Evolutionary conservation across 140 eudicot species (phyloP).

Genomic region (Bidens hawaiensis): DNA sequence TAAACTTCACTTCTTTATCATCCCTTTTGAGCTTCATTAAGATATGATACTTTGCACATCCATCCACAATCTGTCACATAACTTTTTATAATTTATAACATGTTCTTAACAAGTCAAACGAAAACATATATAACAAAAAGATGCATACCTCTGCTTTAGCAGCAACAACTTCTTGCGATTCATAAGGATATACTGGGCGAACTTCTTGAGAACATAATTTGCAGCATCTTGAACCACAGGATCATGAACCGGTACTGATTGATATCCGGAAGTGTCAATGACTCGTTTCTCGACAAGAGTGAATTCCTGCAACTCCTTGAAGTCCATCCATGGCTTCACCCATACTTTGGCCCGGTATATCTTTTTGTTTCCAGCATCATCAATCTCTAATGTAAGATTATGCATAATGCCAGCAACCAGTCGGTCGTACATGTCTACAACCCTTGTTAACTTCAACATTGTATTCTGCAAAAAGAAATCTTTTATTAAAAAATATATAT

Average conservation of each 20-base stretch:
- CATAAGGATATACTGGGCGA: conserved; percentile 73
- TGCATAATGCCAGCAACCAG: conserved; percentile 67
- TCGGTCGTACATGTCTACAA: conserved; percentile 62
- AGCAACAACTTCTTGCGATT: conserved; percentile 55
- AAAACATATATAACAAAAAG: not conserved
- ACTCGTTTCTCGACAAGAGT: conserved; percentile 46
- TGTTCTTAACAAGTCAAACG: not conserved
- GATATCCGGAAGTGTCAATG: conserved; percentile 36
- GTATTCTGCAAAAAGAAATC: conserved; percentile 40
- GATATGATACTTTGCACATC: conserved; percentile 59
- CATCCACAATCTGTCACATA: conserved; percentile 23
- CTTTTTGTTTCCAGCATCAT: conserved; percentile 58
- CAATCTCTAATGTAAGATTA: conserved; percentile 64
- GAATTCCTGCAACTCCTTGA: conserved; percentile 77
- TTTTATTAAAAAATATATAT: not conserved
- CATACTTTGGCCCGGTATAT: conserved; percentile 61
- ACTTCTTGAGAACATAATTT: conserved; percentile 60
- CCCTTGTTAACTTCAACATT: conserved; percentile 64
- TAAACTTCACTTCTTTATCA: conserved; percentile 57
- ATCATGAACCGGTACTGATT: conserved; percentile 69
- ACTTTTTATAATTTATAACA: not conserved
- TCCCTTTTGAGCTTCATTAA: conserved; percentile 66
- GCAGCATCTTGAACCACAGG: conserved; percentile 90
- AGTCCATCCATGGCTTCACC: conserved; percentile 80
- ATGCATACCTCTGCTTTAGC: conserved; percentile 63